Percentiles rank a stretch among this genome's conserved stretches.
These are phyloP conservation scores for Hymenoscyphus fraxineus DNA, from an alignment of 2,329 filamentous ascomycete genomes.

Conservation along the genomic window DNA sequence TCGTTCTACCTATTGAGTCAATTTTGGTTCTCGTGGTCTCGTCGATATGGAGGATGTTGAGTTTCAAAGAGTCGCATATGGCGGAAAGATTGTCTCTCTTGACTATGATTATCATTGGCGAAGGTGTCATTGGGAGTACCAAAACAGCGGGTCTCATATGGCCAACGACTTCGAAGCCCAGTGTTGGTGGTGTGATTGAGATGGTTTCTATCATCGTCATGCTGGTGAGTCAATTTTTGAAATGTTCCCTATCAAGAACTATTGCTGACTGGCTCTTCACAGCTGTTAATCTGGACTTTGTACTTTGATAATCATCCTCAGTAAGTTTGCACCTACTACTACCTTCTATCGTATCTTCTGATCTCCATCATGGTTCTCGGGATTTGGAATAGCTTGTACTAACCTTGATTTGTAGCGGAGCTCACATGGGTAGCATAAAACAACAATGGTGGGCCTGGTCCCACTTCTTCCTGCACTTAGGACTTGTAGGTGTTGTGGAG, in stretches of 20 bases:
- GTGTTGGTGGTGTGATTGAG: conserved; percentile 11
- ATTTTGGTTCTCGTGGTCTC: conserved; percentile 46
- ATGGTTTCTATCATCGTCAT: conserved; percentile 35
- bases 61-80: conserved; percentile 54
- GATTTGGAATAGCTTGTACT: not conserved
- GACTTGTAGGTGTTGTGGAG: conserved; percentile 52
- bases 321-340: not conserved
- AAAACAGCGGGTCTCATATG: conserved; percentile 35
- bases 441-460: conserved; percentile 49
- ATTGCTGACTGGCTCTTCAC: not conserved
- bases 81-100: conserved; percentile 54
- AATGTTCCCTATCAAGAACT: too few relatives aligned
- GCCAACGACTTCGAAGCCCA: conserved; percentile 9
- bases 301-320: conserved; percentile 55
- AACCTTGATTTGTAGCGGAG: conserved; percentile 13
- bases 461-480: conserved; percentile 54
- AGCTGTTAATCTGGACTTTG: conserved; percentile 47
- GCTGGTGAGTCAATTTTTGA: conserved; percentile 9
- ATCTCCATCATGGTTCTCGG: not conserved
- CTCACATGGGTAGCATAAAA: conserved; percentile 47
- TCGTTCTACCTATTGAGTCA: conserved; percentile 46
- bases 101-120: conserved; percentile 56
- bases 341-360: not conserved
- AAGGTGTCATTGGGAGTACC: conserved; percentile 54
- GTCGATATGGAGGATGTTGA: conserved; percentile 45